Evolutionary conservation across 2,329 filamentous ascomycete species (phyloP).

Genomic region (Stagonosporopsis chrysanthemi): DNA sequence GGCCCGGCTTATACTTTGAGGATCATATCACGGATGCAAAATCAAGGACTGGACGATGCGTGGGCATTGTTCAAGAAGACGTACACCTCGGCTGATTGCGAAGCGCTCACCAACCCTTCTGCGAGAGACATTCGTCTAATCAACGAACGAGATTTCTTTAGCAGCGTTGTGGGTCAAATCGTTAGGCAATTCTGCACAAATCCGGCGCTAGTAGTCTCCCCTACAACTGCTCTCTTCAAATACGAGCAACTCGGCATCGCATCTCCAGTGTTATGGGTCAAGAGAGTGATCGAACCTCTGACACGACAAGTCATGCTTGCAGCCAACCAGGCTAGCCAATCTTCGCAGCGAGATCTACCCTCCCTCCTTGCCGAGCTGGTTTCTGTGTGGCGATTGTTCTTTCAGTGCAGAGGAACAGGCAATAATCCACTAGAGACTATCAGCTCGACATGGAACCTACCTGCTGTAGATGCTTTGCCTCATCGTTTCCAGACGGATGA

Average conservation of each 20-base stretch:
- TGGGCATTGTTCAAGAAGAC: slow-evolving; percentile 39
- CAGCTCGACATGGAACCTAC: slow-evolving; percentile 36
- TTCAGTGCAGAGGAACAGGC: slow-evolving; percentile 37
- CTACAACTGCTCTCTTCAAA: slow-evolving; percentile 37
- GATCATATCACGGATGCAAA: slow-evolving; percentile 17
- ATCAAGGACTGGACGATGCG: slow-evolving; percentile 25
- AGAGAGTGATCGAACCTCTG: slow-evolving; percentile 27
- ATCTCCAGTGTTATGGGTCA: slow-evolving; percentile 32
- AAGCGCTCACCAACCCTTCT: slow-evolving; percentile 36
- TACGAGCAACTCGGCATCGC: slow-evolving; percentile 42
- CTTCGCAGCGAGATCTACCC: slow-evolving; percentile 24
- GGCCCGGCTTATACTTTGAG: slow-evolving; percentile 1
- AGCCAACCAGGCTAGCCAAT: slow-evolving; percentile 14
- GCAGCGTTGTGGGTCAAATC: slow-evolving; percentile 25
- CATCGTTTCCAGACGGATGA: slow-evolving; percentile 9
- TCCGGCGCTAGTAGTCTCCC: slow-evolving; percentile 22
- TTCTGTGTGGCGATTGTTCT: slow-evolving; percentile 45
- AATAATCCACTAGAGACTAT: slow-evolving; percentile 28
- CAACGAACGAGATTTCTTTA: slow-evolving; percentile 33
- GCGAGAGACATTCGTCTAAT: slow-evolving; percentile 29
- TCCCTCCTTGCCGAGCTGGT: slow-evolving; percentile 38
- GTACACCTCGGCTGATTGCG: slow-evolving; percentile 40
- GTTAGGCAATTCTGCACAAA: slow-evolving; percentile 28
- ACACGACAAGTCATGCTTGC: slow-evolving; percentile 35
- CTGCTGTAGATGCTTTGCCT: slow-evolving; percentile 20